A percentile compares a stretch with the other conserved stretches of the same genome.
phyloP scores from a whole-genome alignment of 441 rosid genomes.

The Mallotus japonicus region DNA sequence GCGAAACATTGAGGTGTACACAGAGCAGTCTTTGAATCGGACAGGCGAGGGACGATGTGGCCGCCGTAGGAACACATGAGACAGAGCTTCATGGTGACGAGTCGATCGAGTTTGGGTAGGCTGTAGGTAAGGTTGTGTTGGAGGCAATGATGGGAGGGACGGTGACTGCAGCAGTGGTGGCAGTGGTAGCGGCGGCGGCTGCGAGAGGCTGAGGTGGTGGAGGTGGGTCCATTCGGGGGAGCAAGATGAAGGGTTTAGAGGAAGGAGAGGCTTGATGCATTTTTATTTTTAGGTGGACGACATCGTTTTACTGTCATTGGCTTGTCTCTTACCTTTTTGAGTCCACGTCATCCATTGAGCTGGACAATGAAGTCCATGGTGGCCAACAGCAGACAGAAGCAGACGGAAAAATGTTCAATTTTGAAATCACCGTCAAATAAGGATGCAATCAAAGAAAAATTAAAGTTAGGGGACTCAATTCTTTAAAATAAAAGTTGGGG shows the following conservation, averaged over 20 bases:
- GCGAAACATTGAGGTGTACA: too few relatives aligned
- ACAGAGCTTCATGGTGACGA: constrained; percentile 85
- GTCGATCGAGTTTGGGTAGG: constrained; percentile 58
- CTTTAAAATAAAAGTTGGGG: too few relatives aligned
- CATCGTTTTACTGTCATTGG: too few relatives aligned
- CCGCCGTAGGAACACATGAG: constrained; percentile 98
- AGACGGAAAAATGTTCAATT: too few relatives aligned
- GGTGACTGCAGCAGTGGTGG: constrained; percentile 21
- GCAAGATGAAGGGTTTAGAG: not conserved
- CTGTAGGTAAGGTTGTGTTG: constrained; percentile 1
- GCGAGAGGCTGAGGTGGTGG: constrained; percentile 30
- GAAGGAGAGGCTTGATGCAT: constrained; percentile 15
- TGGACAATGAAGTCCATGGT: too few relatives aligned
- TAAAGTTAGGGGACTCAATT: too few relatives aligned
- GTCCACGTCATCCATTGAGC: too few relatives aligned
- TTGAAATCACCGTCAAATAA: too few relatives aligned
- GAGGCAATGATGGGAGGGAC: constrained; percentile 5
- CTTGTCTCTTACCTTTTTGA: too few relatives aligned
- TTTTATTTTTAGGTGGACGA: too few relatives aligned
- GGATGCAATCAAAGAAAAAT: too few relatives aligned
- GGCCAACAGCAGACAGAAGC: too few relatives aligned
- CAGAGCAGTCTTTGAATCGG: constrained; percentile 32
- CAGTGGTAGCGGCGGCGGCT: constrained; percentile 20
- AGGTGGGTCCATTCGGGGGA: constrained; percentile 31
- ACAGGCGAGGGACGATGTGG: constrained; percentile 90